Evolutionary conservation across 345 rosid species (phyloP).

Genomic region (Salix exigua): DNA sequence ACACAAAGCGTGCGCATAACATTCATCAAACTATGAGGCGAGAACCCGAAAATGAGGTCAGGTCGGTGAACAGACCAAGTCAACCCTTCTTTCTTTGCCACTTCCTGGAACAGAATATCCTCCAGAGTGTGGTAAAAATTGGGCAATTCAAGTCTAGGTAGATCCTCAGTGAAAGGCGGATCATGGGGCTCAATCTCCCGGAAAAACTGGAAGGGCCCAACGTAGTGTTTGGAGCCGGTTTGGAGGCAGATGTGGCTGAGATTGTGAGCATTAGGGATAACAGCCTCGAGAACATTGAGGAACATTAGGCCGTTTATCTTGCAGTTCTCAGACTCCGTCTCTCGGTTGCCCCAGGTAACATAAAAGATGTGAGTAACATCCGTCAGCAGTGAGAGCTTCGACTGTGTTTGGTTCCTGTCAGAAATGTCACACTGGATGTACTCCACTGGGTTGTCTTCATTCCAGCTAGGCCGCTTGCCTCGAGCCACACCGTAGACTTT

Average conservation of each 20-base stretch:
- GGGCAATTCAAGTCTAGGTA: constrained; percentile 49
- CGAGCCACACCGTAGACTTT: constrained; percentile 79
- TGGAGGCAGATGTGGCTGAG: constrained; percentile 71
- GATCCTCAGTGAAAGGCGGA: constrained; percentile 65
- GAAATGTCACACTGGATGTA: constrained; percentile 75
- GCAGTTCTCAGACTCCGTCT: constrained; percentile 50
- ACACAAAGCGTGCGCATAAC: constrained; percentile 54
- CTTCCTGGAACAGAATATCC: constrained; percentile 62
- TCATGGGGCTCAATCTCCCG: constrained; percentile 34
- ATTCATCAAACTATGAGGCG: constrained; percentile 77
- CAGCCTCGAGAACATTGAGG: constrained; percentile 52
- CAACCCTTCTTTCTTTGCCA: constrained; percentile 44
- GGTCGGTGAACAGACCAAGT: constrained; percentile 80
- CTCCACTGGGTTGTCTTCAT: constrained; percentile 55
- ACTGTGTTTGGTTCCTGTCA: constrained; percentile 27
- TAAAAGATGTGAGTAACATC: constrained; percentile 75
- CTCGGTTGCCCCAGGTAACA: constrained; percentile 47
- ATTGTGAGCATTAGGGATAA: constrained; percentile 56
- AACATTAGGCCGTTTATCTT: constrained; percentile 57
- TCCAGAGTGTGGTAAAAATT: constrained; percentile 61
- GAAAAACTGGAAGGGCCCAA: constrained; percentile 39
- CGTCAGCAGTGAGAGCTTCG: constrained; percentile 51
- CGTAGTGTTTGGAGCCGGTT: constrained; percentile 60
- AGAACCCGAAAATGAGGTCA: constrained; percentile 55
- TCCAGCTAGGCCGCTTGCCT: constrained; percentile 63